A percentile compares a stretch with the other conserved stretches of the same genome.
Conservation (phyloP, 2,329 filamentous ascomycete species). For the Beauveria sp. region DNA sequence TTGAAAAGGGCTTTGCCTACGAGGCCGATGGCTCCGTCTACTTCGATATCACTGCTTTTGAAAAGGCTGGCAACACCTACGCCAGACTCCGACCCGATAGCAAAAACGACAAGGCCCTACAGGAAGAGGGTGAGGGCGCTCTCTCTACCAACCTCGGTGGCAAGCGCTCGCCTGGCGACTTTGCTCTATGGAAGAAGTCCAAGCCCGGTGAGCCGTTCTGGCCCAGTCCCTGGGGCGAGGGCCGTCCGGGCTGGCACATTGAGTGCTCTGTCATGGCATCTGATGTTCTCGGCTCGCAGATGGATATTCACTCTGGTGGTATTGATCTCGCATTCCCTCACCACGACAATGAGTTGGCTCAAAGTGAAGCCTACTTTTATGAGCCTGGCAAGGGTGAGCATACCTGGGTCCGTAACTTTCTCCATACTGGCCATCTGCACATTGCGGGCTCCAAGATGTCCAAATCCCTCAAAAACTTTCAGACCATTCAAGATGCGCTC, state of each 20-base stretch:
- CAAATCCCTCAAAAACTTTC: constrained; percentile 93
- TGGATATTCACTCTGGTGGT: constrained; percentile 91
- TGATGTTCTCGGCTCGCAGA: constrained; percentile 71
- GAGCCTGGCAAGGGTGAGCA: constrained; percentile 42
- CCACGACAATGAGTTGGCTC: constrained; percentile 86
- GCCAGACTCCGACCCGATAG: constrained; percentile 80
- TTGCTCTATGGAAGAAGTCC: constrained; percentile 88
- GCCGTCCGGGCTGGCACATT: constrained; percentile 92
- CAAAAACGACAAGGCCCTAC: constrained; percentile 71
- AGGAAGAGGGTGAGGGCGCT: constrained; percentile 85
- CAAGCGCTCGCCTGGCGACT: constrained; percentile 76
- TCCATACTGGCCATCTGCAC: constrained; percentile 84
- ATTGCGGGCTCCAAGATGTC: constrained; percentile 94
- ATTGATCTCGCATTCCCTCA: constrained; percentile 89
- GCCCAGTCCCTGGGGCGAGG: constrained; percentile 80
- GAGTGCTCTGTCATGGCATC: constrained; percentile 96
- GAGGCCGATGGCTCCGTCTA: constrained; percentile 79
- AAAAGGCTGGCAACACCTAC: constrained; percentile 77
- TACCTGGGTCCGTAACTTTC: constrained; percentile 92
- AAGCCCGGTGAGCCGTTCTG: constrained; percentile 90
- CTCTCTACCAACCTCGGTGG: constrained; percentile 52
- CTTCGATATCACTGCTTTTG: constrained; percentile 84
- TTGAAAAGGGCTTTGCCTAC: constrained; percentile 83
- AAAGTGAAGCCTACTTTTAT: constrained; percentile 79
- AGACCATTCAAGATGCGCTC: constrained; percentile 81